phyloP scores from a whole-genome alignment of 1,284 basidiomycete species.

The Schizopora paradoxa region DNA sequence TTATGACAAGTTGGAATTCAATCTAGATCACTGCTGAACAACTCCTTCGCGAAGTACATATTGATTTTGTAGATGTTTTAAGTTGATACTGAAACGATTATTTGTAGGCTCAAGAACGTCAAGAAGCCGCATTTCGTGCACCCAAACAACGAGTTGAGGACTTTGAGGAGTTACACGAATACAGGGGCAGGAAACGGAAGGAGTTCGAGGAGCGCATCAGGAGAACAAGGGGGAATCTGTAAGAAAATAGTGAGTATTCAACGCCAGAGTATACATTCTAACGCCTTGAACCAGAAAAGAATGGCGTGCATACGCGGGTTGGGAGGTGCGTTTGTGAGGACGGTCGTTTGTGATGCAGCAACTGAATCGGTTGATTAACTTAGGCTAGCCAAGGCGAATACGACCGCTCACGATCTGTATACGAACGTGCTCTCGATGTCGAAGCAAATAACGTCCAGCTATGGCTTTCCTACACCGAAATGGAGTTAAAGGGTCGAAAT shows the following conservation, averaged over 20 bases:
- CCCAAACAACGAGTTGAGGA: constrained; percentile 96
- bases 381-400: constrained; percentile 97
- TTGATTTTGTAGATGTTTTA: neutral
- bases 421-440: constrained; percentile 94
- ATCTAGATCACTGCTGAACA: constrained; percentile 93
- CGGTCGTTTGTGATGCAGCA: no score
- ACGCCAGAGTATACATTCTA: no score
- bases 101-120: constrained; percentile 85
- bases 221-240: constrained; percentile 84
- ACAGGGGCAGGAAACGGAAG: constrained; percentile 88
- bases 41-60: constrained; percentile 84
- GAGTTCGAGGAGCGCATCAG: constrained; percentile 97
- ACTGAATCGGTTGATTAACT: constrained; percentile 3
- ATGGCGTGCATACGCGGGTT: constrained; percentile 80
- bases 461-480: constrained; percentile 97
- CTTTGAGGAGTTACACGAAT: constrained; percentile 95
- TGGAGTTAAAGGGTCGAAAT: constrained; percentile 96
- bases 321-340: constrained; percentile 49
- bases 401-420: constrained; percentile 88
- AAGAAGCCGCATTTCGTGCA: constrained; percentile 86
- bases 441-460: constrained; percentile 85
- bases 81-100: constrained; percentile 5
- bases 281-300: constrained; percentile 50
- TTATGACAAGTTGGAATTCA: constrained; percentile 18
- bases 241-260: constrained; percentile 28